These are phyloP conservation scores for Botrytis pseudocinerea DNA, from an alignment of 2,329 filamentous ascomycete genomes.

Conservation along the genomic window DNA sequence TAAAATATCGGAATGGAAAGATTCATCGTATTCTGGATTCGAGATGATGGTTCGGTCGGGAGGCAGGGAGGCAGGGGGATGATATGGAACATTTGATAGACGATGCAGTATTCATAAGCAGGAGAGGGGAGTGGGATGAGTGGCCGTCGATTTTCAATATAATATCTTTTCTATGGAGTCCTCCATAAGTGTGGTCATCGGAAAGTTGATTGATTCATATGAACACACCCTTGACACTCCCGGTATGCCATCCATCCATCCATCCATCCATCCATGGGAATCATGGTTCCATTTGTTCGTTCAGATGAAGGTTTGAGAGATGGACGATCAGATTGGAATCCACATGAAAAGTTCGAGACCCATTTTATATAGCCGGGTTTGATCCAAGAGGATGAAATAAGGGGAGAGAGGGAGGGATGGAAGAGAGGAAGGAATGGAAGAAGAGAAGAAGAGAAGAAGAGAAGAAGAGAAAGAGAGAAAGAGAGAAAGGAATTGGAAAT, in stretches of 20 bases:
- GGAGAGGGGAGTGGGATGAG: constrained; percentile 4
- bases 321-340: background rate
- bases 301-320: background rate
- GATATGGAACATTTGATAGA: constrained; percentile 12
- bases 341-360: background rate
- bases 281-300: background rate
- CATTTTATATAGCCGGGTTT: background rate
- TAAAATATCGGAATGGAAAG: background rate
- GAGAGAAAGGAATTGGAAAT: background rate
- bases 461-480: no score
- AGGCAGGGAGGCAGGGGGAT: background rate
- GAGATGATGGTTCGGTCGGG: background rate
- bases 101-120: background rate
- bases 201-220: background rate
- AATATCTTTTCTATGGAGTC: constrained; percentile 1
- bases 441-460: no score
- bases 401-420: background rate
- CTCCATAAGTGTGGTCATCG: background rate
- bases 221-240: background rate
- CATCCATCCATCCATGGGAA: background rate
- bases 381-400: background rate
- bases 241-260: background rate
- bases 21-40: background rate
- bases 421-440: background rate
- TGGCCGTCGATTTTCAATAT: background rate